These are phyloP conservation scores for Trichoderma afroharzianum DNA, from an alignment of 2,329 filamentous ascomycete species.

Conservation along the genomic window DNA sequence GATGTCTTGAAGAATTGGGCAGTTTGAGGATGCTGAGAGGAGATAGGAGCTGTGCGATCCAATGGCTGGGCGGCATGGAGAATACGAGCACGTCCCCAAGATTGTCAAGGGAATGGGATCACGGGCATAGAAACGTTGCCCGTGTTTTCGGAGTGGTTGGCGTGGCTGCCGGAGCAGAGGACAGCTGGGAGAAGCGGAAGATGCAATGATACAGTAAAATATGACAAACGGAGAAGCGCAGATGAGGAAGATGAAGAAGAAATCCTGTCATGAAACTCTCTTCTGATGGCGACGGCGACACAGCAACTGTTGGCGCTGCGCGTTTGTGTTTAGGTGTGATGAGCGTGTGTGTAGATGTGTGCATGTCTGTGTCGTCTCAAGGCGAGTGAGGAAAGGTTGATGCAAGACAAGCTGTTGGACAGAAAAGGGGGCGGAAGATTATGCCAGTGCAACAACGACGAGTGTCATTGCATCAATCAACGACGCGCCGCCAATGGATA, in stretches of 20 bases:
- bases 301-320: slow-evolving; percentile 7
- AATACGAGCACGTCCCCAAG: slow-evolving; percentile 22
- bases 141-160: slow-evolving; percentile 21
- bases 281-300: slow-evolving; percentile 2
- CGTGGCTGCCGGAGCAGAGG: slow-evolving; percentile 26
- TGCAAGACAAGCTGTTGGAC: not conserved
- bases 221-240: slow-evolving; percentile 28
- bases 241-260: slow-evolving; percentile 22
- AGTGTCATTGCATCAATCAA: not conserved
- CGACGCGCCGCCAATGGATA: not conserved
- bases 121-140: slow-evolving; percentile 18
- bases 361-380: not conserved
- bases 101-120: slow-evolving; percentile 21
- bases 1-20: slow-evolving; percentile 28
- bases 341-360: not conserved
- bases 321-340: not conserved
- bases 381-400: not conserved
- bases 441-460: not conserved
- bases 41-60: slow-evolving; percentile 18
- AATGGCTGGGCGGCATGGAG: slow-evolving; percentile 13
- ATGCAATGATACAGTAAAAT: slow-evolving; percentile 18
- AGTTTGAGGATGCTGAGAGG: slow-evolving; percentile 25
- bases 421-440: not conserved
- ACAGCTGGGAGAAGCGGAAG: slow-evolving; percentile 22
- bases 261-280: slow-evolving; percentile 16